A percentile compares a stretch with the other conserved stretches of the same genome.
phyloP scores from a whole-genome alignment of 495 filamentous ascomycete genomes.

The Aspergillus leporis region DNA sequence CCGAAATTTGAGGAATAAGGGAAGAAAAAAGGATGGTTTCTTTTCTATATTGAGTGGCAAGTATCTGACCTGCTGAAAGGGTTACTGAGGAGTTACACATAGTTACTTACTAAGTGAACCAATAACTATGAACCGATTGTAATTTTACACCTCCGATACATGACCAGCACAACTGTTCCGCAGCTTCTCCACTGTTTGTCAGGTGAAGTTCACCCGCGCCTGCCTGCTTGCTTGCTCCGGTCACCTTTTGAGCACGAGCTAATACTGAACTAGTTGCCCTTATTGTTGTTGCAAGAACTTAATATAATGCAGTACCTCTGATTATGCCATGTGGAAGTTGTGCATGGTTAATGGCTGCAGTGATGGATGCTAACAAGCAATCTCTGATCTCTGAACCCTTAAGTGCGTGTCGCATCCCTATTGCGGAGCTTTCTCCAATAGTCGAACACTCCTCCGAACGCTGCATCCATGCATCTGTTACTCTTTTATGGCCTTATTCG shows the following conservation, averaged over 20 bases:
- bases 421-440: conserved; percentile 67
- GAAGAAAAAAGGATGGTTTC: neutral
- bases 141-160: conserved; percentile 29
- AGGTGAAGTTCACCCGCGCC: neutral
- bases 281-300: neutral
- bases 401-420: conserved; percentile 51
- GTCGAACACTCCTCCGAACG: conserved; percentile 30
- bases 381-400: conserved; percentile 26
- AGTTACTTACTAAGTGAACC: neutral
- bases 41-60: neutral
- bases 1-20: too few species aligned
- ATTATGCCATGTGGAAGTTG: conserved; percentile 20
- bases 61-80: neutral
- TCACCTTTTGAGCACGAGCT: neutral
- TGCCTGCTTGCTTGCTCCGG: neutral
- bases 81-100: neutral
- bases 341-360: conserved; percentile 21
- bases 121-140: neutral
- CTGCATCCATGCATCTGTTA: conserved; percentile 68
- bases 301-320: conserved; percentile 9
- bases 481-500: conserved; percentile 90
- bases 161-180: neutral
- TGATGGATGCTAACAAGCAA: conserved; percentile 36
- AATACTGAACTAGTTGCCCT: neutral
- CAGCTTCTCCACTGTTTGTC: neutral